These are phyloP conservation scores for Candolleomyces eurysporus DNA, from an alignment of 768 basidiomycete species.

Conservation along the genomic window DNA sequence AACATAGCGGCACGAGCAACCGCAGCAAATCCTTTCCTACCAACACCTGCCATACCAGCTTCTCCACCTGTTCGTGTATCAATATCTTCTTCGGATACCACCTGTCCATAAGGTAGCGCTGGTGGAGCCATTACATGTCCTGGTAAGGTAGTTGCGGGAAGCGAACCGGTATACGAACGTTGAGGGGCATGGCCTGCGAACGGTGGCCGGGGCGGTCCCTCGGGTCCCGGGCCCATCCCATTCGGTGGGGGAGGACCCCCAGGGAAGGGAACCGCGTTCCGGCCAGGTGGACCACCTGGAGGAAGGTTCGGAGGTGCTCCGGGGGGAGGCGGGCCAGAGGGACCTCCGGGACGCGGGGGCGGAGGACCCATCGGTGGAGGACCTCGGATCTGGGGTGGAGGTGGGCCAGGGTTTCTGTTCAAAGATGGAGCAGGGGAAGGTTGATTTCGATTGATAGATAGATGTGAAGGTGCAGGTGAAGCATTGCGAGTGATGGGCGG, in stretches of 20 bases:
- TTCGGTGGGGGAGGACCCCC: neutral
- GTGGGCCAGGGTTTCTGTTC: neutral
- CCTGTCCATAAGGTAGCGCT: neutral
- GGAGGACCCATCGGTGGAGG: conserved; percentile 5
- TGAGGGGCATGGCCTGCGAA: conserved; percentile 1
- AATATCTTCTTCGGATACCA: conserved; percentile 33
- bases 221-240: neutral
- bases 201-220: neutral
- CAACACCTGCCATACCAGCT: conserved; percentile 91
- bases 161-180: conserved; percentile 6
- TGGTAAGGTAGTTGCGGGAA: conserved; percentile 6
- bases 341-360: neutral
- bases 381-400: neutral
- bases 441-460: conserved; percentile 14
- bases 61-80: conserved; percentile 75
- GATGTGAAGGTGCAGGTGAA: conserved; percentile 11
- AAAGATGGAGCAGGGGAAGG: conserved; percentile 14
- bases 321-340: conserved; percentile 7
- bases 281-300: neutral
- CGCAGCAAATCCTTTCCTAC: conserved; percentile 79
- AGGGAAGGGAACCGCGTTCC: neutral
- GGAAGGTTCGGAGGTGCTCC: neutral
- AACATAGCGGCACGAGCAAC: conserved; percentile 56
- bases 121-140: conserved; percentile 3
- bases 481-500: neutral